Base-by-base conservation (phyloP, 345 rosid species). In the Pugionium cornutum region DNA sequence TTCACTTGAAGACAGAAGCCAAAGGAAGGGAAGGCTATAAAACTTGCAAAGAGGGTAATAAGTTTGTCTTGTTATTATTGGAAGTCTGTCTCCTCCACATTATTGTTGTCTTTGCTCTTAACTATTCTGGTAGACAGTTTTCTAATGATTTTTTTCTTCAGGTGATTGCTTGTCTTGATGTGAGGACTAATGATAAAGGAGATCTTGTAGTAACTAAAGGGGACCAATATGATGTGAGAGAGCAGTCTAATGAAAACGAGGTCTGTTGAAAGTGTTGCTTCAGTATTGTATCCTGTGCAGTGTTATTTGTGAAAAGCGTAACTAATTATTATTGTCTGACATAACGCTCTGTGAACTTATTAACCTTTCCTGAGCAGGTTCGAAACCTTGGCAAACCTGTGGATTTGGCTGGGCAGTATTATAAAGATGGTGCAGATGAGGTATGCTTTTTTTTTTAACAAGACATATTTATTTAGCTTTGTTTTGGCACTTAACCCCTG, bases 141-240 rank as follows among this genome's bases (percentile, higher is more conserved):
- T 40, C 58, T 60, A 9, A 39, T 46, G 31, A 59, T 31, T 61
- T 27, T 7, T 59, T 75, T 72, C 52, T 69, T 55, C 69, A 95
- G 96, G 96, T 95, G 66, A 89, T 95, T 77, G 95, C 96, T 82
- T 94, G 99, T 76, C 95, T 94, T 78, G 97, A 94, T 83, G 99
- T 94, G 73, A 90, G 97, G 76, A 48, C 86, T 49, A 90, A 94
- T 74, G 99, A 90, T 74, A 78, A 88, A 66, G 97, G 97, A 72
- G 97, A 94, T 80, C 97, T 94, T 68, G 92, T 90, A 70, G 97
- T 94, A 41, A 88, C 99, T 75, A 94, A 94, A 83, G 97, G 99
- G 48, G 96, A 94, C 73, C 99, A 87, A 57, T 94, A 88, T 54
- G 94, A 91, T 79, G 96, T 95, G 64, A 85, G 99, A 78, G 95